phyloP scores from a whole-genome alignment of 371 early-diverging fungal species.

The Mucor circinelloides region DNA sequence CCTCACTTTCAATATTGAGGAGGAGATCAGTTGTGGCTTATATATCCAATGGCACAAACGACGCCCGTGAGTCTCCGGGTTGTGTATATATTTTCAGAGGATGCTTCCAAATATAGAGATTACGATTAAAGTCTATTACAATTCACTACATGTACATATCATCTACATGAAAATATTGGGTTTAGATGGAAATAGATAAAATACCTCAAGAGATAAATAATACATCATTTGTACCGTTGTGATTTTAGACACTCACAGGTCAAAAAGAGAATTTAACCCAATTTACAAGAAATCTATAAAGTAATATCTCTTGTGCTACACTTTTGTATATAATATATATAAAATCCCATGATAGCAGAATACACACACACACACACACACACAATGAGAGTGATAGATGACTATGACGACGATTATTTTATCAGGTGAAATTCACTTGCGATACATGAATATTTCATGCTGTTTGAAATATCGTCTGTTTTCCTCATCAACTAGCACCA shows the following conservation, averaged over 20 bases:
- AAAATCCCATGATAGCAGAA: not conserved
- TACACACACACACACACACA: not conserved
- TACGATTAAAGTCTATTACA: not conserved
- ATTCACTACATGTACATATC: conserved; percentile 1
- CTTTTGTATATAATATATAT: not conserved
- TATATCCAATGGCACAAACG: conserved; percentile 30
- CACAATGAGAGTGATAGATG: not conserved
- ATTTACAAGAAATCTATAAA: not conserved
- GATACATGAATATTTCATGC: conserved; percentile 83
- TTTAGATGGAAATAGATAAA: not conserved
- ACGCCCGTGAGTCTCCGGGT: conserved; percentile 12
- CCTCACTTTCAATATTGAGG: conserved; percentile 15
- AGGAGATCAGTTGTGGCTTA: conserved; percentile 21
- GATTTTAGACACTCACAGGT: not conserved
- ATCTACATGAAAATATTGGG: not conserved
- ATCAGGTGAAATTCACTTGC: conserved; percentile 8
- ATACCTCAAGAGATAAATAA: conserved; percentile 8
- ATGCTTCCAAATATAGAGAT: not conserved
- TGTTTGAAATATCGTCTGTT: conserved; percentile 93
- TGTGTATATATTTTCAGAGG: not conserved
- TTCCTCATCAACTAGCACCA: conserved; percentile 95
- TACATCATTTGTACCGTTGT: conserved; percentile 8
- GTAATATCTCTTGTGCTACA: not conserved
- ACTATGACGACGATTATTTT: not conserved
- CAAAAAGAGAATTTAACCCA: not conserved